phyloP scores from a whole-genome alignment of 2,329 filamentous ascomycete genomes.

The Diaporthe ampelina region DNA sequence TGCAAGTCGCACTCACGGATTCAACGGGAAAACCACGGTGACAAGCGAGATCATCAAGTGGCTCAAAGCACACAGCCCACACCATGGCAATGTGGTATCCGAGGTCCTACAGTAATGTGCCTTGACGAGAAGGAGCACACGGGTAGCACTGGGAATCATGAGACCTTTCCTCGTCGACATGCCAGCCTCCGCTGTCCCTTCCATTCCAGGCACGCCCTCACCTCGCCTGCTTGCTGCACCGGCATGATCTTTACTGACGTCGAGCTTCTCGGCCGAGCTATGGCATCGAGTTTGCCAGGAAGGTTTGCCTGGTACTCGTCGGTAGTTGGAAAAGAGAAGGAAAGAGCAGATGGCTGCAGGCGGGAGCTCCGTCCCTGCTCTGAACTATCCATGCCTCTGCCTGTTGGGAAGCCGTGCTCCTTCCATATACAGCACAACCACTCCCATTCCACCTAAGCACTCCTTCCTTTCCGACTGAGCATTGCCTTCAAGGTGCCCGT shows the following conservation, averaged over 20 bases:
- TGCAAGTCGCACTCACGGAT: neutral
- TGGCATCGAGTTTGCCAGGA: conserved; percentile 1
- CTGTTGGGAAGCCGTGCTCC: conserved; percentile 28
- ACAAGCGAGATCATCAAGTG: conserved; percentile 18
- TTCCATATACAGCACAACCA: conserved; percentile 35
- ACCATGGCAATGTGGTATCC: conserved; percentile 15
- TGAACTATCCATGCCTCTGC: conserved; percentile 5
- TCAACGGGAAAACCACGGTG: neutral
- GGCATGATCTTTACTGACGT: conserved; percentile 9
- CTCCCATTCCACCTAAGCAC: conserved; percentile 24
- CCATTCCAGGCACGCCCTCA: neutral
- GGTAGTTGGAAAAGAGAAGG: neutral
- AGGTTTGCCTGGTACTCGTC: neutral
- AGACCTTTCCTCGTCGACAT: neutral
- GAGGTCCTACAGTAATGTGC: conserved; percentile 33
- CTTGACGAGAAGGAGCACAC: conserved; percentile 30
- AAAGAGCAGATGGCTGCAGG: conserved; percentile 4
- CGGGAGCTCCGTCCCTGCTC: neutral
- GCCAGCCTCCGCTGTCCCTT: neutral
- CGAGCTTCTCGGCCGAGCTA: neutral
- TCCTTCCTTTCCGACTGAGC: conserved; percentile 15
- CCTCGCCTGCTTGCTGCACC: neutral
- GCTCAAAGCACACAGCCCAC: neutral
- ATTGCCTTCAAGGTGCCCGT: neutral
- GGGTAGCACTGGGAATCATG: neutral